Percentiles rank a stretch among this genome's conserved stretches.
These are phyloP conservation scores for Davidsoniella neocaledoniae DNA, from an alignment of 2,329 filamentous ascomycete genomes.

Conservation along the genomic window DNA sequence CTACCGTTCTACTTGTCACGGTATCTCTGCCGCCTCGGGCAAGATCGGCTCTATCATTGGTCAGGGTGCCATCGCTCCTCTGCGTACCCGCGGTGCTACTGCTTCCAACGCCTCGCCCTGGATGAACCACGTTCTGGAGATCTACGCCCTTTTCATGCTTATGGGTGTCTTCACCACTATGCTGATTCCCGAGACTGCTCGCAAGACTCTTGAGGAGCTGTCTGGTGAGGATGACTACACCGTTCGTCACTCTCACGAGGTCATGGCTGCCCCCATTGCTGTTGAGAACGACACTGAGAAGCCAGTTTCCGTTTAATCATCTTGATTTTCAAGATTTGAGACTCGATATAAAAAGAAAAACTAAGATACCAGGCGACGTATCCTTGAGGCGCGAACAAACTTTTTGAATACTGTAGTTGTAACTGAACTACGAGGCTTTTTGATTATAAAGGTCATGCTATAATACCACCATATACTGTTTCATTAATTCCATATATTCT, in stretches of 20 bases:
- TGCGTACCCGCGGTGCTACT: conserved; percentile 30
- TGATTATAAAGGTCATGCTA: too few relatives aligned
- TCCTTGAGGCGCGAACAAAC: too few relatives aligned
- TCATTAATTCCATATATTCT: too few relatives aligned
- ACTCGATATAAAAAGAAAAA: neutral
- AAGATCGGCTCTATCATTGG: conserved; percentile 29
- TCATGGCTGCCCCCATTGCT: neutral
- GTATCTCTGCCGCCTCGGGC: conserved; percentile 37
- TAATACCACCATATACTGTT: too few relatives aligned
- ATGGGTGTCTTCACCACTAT: conserved; percentile 51
- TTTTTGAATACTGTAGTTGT: too few relatives aligned
- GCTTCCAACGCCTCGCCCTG: conserved; percentile 33
- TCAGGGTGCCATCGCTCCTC: conserved; percentile 38
- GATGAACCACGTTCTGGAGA: conserved; percentile 64
- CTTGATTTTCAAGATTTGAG: neutral
- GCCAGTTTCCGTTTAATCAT: neutral
- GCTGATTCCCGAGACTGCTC: conserved; percentile 57
- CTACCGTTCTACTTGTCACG: conserved; percentile 40
- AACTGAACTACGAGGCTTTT: too few relatives aligned
- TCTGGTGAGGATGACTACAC: conserved; percentile 8
- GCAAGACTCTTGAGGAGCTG: conserved; percentile 26
- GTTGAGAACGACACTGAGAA: conserved; percentile 5
- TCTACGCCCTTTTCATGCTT: conserved; percentile 62
- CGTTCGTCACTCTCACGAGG: conserved; percentile 7
- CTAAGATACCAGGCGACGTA: too few relatives aligned